Conservation (phyloP, 495 filamentous ascomycete species). For the Tuber aestivum region DNA sequence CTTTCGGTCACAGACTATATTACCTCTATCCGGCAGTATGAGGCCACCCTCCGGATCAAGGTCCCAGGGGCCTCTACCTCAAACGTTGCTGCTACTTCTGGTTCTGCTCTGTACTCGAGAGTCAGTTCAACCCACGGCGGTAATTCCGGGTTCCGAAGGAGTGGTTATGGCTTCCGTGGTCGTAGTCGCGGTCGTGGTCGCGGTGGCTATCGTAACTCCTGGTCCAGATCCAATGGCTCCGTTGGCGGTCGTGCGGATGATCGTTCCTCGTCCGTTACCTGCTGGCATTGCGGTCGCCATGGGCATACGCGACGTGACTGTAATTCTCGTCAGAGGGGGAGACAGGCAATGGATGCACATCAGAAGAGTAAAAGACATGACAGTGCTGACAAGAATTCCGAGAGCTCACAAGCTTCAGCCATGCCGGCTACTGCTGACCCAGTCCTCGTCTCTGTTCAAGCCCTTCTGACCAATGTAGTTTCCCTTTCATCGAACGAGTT, state of each 20-base stretch:
- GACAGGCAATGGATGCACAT: neutral
- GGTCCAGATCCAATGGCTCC: no score
- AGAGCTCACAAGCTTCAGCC: neutral
- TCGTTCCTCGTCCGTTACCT: neutral
- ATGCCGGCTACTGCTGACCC: no score
- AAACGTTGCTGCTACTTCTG: neutral
- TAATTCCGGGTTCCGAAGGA: neutral
- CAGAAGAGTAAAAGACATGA: neutral
- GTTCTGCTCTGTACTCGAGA: neutral
- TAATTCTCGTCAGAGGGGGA: neutral
- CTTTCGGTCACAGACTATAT: no score
- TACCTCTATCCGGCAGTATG: no score
- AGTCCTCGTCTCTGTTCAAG: no score
- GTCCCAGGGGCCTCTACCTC: neutral
- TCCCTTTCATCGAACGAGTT: no score
- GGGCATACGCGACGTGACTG: neutral
- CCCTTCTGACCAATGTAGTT: no score
- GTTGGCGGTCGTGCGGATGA: neutral
- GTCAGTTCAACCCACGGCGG: neutral
- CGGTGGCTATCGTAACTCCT: no score
- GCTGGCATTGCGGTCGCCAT: neutral
- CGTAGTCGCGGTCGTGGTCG: neutral
- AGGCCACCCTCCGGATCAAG: no score
- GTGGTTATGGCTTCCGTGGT: neutral
- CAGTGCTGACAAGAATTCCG: neutral